Percentiles rank a stretch among this genome's conserved stretches.
Evolutionary conservation across 257 asterid species (phyloP).

Genomic region (Coffea eugenioides): DNA sequence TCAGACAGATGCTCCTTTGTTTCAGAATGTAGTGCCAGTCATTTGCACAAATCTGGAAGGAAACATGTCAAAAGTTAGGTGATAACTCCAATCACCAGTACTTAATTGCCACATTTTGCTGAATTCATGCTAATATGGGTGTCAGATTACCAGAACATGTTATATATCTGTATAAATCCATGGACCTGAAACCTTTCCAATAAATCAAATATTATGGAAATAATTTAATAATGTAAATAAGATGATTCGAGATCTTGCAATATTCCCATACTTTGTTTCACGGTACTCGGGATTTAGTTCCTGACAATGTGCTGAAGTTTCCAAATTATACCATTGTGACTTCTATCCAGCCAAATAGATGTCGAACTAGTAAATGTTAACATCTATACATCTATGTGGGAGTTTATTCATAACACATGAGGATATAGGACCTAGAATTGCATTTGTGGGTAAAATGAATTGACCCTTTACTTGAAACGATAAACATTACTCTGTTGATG

Average conservation of each 20-base stretch:
- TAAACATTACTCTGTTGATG: background rate
- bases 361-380: background rate
- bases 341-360: background rate
- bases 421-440: background rate
- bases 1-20: background rate
- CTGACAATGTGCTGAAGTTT: background rate
- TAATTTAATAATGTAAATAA: background rate
- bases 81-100: slow-evolving; percentile 29
- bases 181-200: background rate
- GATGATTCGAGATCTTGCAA: background rate
- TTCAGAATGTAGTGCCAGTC: slow-evolving; percentile 95
- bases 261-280: background rate
- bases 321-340: background rate
- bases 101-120: background rate
- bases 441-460: background rate
- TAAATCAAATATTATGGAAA: background rate
- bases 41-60: slow-evolving; percentile 96
- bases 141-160: background rate
- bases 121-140: background rate
- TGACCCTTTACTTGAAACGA: background rate
- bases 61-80: slow-evolving; percentile 84
- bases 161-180: background rate
- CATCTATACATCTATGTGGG: background rate
- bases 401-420: background rate
- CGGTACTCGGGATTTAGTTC: background rate